Conservation (phyloP, 2,329 filamentous ascomycete genomes). For the Fusarium xylarioides region DNA sequence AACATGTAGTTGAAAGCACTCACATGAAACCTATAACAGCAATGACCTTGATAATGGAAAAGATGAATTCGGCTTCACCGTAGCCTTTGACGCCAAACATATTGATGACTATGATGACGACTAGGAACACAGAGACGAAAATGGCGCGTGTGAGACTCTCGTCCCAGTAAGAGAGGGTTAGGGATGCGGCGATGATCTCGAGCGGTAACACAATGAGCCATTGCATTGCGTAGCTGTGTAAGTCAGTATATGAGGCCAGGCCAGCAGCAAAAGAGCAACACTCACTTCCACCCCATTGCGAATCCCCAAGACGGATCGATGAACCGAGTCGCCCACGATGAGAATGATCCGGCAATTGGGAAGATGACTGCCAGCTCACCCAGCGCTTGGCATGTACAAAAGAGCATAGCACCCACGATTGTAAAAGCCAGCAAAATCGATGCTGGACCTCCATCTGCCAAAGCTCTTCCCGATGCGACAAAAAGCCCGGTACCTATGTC, state of each 20-base stretch:
- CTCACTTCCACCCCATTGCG: constrained; percentile 92
- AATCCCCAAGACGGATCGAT: constrained; percentile 95
- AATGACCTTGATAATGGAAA: constrained; percentile 85
- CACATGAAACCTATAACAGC: constrained; percentile 90
- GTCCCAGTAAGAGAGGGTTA: constrained; percentile 86
- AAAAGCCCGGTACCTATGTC: constrained; percentile 79
- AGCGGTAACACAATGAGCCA: constrained; percentile 87
- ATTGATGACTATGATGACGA: constrained; percentile 82
- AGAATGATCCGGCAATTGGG: constrained; percentile 91
- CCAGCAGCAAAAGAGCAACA: constrained; percentile 24
- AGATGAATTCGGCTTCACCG: constrained; percentile 88
- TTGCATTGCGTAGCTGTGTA: constrained; percentile 78
- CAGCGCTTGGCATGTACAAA: constrained; percentile 89
- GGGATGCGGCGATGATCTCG: constrained; percentile 86
- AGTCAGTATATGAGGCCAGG: background rate
- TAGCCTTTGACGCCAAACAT: constrained; percentile 89
- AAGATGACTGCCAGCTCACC: constrained; percentile 92
- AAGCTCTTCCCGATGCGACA: constrained; percentile 79
- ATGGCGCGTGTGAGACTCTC: constrained; percentile 70
- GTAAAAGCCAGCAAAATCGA: constrained; percentile 80
- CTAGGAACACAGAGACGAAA: constrained; percentile 84
- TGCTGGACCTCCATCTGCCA: constrained; percentile 79
- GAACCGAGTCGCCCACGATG: constrained; percentile 90
- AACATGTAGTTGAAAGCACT: constrained; percentile 44
- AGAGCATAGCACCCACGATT: constrained; percentile 87